Conservation (phyloP, 148 eudicot genomes). For the Nyssa sinensis region DNA sequence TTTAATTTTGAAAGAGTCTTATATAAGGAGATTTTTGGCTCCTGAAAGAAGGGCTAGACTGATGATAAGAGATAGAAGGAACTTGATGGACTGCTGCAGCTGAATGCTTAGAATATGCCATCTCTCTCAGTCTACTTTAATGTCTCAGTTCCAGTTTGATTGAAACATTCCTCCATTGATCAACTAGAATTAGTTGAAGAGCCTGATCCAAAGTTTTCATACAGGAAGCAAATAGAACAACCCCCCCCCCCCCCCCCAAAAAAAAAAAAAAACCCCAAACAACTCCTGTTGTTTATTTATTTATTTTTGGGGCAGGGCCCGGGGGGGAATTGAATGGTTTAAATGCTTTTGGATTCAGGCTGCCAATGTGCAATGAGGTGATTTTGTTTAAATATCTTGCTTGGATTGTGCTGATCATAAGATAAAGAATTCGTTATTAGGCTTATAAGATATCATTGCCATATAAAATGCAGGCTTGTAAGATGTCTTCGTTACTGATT, state of each 20-base stretch:
- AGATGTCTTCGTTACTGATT: not conserved
- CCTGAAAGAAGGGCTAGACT: too few species aligned
- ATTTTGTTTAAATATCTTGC: not conserved
- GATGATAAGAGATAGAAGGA: too few species aligned
- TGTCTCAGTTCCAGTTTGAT: too few species aligned
- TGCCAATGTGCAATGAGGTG: not conserved
- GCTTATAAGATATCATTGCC: not conserved
- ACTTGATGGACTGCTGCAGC: too few species aligned
- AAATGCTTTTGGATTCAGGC: not conserved
- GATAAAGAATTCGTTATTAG: not conserved
- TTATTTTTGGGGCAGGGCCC: too few species aligned
- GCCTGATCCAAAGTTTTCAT: not conserved
- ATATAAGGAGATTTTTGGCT: too few species aligned
- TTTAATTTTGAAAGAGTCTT: too few species aligned
- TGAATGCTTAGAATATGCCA: too few species aligned
- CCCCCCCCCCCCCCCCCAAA: not conserved
- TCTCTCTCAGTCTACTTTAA: too few species aligned
- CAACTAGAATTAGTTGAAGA: not conserved
- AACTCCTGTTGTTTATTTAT: too few species aligned
- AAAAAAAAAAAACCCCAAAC: too few species aligned
- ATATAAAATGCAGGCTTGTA: not conserved
- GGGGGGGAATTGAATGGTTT: not conserved
- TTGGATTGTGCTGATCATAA: not conserved
- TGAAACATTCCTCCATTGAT: too few species aligned
- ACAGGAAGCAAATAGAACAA: not conserved